phyloP scores from a whole-genome alignment of 306 rosid genomes.

The Casuarina glauca region DNA sequence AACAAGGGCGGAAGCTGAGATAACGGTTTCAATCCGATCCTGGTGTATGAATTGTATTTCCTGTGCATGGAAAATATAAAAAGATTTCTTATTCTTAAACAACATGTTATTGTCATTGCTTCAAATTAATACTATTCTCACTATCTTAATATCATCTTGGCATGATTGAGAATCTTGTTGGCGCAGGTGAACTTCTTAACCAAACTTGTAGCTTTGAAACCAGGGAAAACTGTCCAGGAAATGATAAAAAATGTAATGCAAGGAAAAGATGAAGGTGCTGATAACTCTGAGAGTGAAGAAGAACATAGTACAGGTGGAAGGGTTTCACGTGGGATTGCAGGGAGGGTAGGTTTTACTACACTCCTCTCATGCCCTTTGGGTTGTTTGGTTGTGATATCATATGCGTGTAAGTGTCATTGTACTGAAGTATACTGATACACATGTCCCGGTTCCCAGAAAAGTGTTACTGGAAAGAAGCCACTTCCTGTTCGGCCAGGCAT shows the following conservation, averaged over 20 bases:
- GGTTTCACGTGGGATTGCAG: constrained; percentile 54
- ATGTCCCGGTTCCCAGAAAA: constrained; percentile 44
- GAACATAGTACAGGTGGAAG: constrained; percentile 33
- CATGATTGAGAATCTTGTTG: constrained; percentile 22
- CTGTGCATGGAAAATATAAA: constrained; percentile 5
- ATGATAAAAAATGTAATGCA: constrained; percentile 92
- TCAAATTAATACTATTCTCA: not conserved
- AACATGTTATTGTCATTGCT: not conserved
- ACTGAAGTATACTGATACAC: constrained; percentile 7
- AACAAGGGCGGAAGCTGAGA: not conserved
- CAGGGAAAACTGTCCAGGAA: constrained; percentile 71
- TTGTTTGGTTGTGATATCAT: not conserved
- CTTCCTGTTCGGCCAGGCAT: constrained; percentile 96
- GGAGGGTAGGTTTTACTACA: constrained; percentile 65
- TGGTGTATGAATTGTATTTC: not conserved
- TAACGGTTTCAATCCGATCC: not conserved
- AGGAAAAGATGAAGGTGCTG: constrained; percentile 93
- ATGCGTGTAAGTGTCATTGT: not conserved
- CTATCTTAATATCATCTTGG: constrained; percentile 15
- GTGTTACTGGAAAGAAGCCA: constrained; percentile 64
- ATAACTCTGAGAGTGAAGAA: constrained; percentile 33
- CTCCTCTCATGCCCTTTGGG: constrained; percentile 22
- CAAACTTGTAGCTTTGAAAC: constrained; percentile 87
- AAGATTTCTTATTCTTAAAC: constrained; percentile 9
- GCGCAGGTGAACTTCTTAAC: constrained; percentile 88